Base-by-base conservation (phyloP, 2,329 filamentous ascomycete species). In the Coniochaeta pulveracea region DNA sequence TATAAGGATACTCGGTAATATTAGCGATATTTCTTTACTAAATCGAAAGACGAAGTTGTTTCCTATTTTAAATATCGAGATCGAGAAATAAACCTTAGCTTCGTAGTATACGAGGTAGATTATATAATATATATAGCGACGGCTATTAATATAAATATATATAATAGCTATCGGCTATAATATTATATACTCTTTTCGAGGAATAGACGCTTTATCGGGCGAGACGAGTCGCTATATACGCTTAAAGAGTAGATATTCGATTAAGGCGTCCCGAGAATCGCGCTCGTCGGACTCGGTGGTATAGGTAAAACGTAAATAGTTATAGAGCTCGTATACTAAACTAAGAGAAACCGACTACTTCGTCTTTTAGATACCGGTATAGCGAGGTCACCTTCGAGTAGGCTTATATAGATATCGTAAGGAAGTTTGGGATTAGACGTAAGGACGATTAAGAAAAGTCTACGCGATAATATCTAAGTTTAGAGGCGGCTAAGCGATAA, bases 381-480 rank as follows among this genome's bases (percentile, higher is more conserved):
- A 60, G 54, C 36, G 37, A 41, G n/a, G 53, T 50, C 11, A 56
- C 44, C 34, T 54, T 66, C 35, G 47, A 62, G 23, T 51, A 58
- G 34, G 57, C 57, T 10, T 64, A 55, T 37, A 31, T 29, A 3
- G 47, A 49, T 5, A 49, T 63, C 4, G 51, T 47, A 2, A 46
- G 42, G 24, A 43, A 49, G 42, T 45, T 63, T 10, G 27, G 36
- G 1, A 40, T 56, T 6, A 24, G 67, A 3, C 65, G 65, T 29
- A 43, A 42, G 6, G 56, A 69, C 33, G 72, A 73, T 38, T 55
- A 58, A 29, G 76, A 69, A 34, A 71, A 77, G 42, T 64, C 73
- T 54, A 74, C 82, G 43, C 61, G 70, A 10, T 29, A 33, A 4
- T 40, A 52, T 14, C 42, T 60, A 1, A 46, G 38, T 25, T 50